phyloP scores from a whole-genome alignment of 2,329 filamentous ascomycete genomes.

The Neophaeococcomyces mojaviensis region DNA sequence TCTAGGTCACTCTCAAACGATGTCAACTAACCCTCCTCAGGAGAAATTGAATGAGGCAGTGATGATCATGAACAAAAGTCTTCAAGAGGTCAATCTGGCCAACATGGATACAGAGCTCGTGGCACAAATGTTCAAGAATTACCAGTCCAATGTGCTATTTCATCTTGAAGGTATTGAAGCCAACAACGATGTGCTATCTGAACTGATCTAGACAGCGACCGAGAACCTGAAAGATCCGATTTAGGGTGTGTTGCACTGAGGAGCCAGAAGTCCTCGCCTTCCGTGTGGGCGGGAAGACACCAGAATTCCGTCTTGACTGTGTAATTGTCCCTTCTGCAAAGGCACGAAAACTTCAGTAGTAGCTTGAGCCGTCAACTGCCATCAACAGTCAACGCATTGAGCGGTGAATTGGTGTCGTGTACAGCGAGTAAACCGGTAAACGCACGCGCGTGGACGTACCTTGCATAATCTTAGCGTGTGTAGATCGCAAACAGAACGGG shows the following conservation, averaged over 20 bases:
- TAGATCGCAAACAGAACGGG: no score
- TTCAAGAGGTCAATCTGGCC: slow-evolving; percentile 96
- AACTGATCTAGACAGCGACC: slow-evolving; percentile 52
- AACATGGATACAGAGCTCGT: slow-evolving; percentile 99
- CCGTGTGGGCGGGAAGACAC: no score
- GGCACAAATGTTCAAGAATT: slow-evolving; percentile 99
- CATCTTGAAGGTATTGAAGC: slow-evolving; percentile 75
- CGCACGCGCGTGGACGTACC: no score
- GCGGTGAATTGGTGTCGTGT: no score
- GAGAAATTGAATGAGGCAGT: slow-evolving; percentile 96
- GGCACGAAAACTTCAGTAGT: no score
- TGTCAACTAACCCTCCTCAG: slow-evolving; percentile 40
- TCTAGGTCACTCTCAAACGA: neutral
- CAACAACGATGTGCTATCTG: slow-evolving; percentile 3
- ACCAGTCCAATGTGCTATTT: slow-evolving; percentile 94
- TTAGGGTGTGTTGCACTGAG: slow-evolving; percentile 31
- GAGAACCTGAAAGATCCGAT: slow-evolving; percentile 74
- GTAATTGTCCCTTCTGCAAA: no score
- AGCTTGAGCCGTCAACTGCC: no score
- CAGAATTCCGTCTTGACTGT: no score
- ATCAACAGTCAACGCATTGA: no score
- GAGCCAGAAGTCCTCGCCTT: neutral
- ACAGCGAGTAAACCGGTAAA: no score
- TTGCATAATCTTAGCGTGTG: no score
- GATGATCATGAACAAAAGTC: slow-evolving; percentile 82